Base-by-base conservation (phyloP, 345 rosid species). In the Lumnitzera racemosa region DNA sequence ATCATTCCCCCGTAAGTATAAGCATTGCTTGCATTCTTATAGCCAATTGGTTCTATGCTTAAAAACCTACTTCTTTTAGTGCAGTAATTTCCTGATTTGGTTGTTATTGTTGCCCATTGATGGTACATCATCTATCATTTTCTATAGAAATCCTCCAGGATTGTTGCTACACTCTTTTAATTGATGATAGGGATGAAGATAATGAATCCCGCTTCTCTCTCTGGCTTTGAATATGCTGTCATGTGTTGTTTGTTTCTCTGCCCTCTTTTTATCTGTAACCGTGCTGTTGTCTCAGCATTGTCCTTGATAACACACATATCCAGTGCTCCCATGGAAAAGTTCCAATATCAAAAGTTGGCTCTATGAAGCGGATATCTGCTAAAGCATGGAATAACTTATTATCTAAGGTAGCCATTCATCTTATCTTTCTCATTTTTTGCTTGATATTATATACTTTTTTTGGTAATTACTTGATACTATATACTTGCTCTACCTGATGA, bases 241-340 rank as follows among this genome's bases (percentile, higher is more conserved):
- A 67, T 65, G 53, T 58, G 24, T 47, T 46, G 2, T 2, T 36
- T 9, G 11, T 36, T 36, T 4, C 43, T 4, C 43, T 36, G 43
- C 43, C 43, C 43, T 9, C 43, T 36, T 36, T 36, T 36, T 36
- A 1, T 36, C 43, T 2, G 43, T 36, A 36, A 36, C 43, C 0
- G 7, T 36, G 43, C 43, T 36, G 10, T 7, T 36, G 11, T 36
- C 9, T 36, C 43, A 9, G 80, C 73, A 81, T 96, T 53, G 70
- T 64, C 68, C 63, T 94, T 69, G 88, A 90, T 80, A 94, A 94
- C 72, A 74, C 80, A 15, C 71, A 80, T 67, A 76, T 94, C 60
- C 91, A 82, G 53, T 94, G 99, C 70, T 69, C 60, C 13, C 99
- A 94, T 76, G 86, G 86, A 78, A 90, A 87, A 78, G 81, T 94